Percentiles rank a stretch among this genome's conserved stretches.
These are phyloP conservation scores for Syzygium oleosum DNA, from an alignment of 345 rosid genomes.

Conservation along the genomic window DNA sequence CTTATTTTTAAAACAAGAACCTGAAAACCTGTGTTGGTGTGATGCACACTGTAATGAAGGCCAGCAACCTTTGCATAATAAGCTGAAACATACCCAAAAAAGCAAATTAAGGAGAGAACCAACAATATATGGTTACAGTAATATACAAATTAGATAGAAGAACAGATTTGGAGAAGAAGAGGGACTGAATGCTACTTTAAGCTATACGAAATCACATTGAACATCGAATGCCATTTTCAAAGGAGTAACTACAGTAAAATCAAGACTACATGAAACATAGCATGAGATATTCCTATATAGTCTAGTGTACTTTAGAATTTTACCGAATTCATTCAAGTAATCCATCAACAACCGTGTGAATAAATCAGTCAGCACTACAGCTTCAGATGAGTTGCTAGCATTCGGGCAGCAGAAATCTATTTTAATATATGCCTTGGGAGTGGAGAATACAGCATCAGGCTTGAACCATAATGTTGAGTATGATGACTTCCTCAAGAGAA, in stretches of 20 bases:
- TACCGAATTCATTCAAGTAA: constrained; percentile 93
- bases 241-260: background rate
- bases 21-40: constrained; percentile 63
- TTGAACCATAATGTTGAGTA: constrained; percentile 74
- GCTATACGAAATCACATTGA: background rate
- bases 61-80: constrained; percentile 93
- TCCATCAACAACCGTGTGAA: constrained; percentile 73
- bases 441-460: constrained; percentile 70
- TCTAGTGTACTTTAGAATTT: constrained; percentile 4
- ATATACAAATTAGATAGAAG: background rate
- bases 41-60: constrained; percentile 46
- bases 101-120: background rate
- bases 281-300: background rate
- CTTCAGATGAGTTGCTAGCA: constrained; percentile 68
- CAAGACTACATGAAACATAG: background rate
- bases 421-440: constrained; percentile 75
- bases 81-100: constrained; percentile 38
- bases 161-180: background rate
- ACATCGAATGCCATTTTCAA: background rate
- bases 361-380: constrained; percentile 55
- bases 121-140: background rate
- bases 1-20: constrained; percentile 11
- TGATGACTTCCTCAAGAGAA: constrained; percentile 49
- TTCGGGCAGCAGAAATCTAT: constrained; percentile 78
- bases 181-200: background rate